Base-by-base conservation (phyloP, 2,329 filamentous ascomycete genomes). In the Myriosclerotinia curreyana region DNA sequence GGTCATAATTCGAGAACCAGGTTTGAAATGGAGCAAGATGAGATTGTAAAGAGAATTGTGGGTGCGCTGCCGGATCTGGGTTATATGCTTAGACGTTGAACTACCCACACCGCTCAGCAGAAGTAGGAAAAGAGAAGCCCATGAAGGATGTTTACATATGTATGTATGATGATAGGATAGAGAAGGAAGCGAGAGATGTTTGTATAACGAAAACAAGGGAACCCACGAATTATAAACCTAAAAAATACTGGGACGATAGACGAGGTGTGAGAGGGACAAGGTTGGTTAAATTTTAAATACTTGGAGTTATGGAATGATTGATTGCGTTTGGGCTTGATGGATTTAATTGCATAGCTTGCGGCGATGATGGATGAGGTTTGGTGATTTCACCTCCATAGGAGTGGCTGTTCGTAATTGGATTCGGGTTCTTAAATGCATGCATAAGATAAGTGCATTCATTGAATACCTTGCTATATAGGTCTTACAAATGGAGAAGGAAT, bases 71-170 rank as follows among this genome's bases (percentile, higher is more conserved):
- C 75, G 1, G 71, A 76, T 66, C 66, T 77, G 20, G 71, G 71
- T 15, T 77, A 76, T 67, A 77, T 77, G 75, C 64, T 76, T 17
- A 69, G 67, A 38, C 68, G 68, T 52, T 73, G 28, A 58, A 15
- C 20, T 31, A 34, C 12, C 1, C n/a, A 6, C 5, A 20, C n/a
- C 14, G n/a, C 31, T 48, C 15, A 22, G n/a, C n/a, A 6, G n/a
- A 36, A 25, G 31, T 25, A 4, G 15, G 6, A 12, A 2, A 34
- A 15, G 14, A 48, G 14, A 48, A 36, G 15, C 42, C 14, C 4
- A 17, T 14, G 15, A 48, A 34, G 14, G 34, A 12, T 48, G 15
- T 14, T 25, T 38, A 40, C 14, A 17, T 40, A 15, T 20, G 14
- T 36, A 22, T 28, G 38, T 48, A 48, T 15, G 28, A 59, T 48